Evolutionary conservation across 2,329 filamentous ascomycete genomes (phyloP).

Genomic region (Botryotinia calthae): DNA sequence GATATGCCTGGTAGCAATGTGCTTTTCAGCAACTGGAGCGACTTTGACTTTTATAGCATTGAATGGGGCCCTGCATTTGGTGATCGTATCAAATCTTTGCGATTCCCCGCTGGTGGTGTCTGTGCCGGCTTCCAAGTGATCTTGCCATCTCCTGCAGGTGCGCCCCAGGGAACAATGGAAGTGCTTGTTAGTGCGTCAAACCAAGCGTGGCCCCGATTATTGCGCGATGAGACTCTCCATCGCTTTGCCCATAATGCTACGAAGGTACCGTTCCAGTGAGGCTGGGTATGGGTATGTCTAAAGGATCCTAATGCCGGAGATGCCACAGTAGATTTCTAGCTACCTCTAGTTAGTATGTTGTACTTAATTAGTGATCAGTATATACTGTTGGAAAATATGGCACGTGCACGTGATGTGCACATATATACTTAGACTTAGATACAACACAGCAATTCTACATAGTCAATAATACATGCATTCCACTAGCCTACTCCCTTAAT

Average conservation of each 20-base stretch:
- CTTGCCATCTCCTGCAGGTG: slow-evolving; percentile 3
- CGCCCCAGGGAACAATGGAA: slow-evolving; percentile 8
- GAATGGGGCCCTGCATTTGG: slow-evolving; percentile 13
- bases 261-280: slow-evolving; percentile 12
- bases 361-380: not conserved
- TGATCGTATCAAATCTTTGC: not conserved
- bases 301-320: not conserved
- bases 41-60: slow-evolving; percentile 12
- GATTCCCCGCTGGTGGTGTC: slow-evolving; percentile 1
- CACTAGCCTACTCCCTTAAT: no score
- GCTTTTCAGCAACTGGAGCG: slow-evolving; percentile 3
- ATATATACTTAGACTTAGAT: no score
- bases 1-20: slow-evolving; percentile 14
- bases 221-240: slow-evolving; percentile 4
- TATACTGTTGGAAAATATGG: no score
- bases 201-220: slow-evolving; percentile 5
- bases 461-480: no score
- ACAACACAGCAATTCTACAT: no score
- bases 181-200: slow-evolving; percentile 11
- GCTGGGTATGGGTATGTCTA: not conserved
- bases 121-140: slow-evolving; percentile 11
- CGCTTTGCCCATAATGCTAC: slow-evolving; percentile 12
- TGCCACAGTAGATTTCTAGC: not conserved
- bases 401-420: no score
- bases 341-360: not conserved